A percentile compares a stretch with the other conserved stretches of the same genome.
Evolutionary conservation across 2,329 filamentous ascomycete genomes (phyloP).

Genomic region (Myriosclerotinia scirpicola): DNA sequence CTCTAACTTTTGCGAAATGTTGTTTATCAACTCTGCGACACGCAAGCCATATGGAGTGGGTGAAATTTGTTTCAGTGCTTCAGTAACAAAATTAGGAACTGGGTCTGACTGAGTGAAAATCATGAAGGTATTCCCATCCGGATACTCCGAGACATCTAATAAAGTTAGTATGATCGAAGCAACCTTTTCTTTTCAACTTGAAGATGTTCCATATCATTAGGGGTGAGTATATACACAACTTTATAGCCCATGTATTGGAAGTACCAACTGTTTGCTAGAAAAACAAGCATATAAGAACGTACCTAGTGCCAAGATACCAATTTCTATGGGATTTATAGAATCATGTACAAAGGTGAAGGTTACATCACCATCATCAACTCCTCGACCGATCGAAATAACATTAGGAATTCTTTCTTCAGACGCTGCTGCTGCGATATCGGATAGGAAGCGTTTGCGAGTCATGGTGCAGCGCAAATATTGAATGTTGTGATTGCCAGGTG

Average conservation of each 20-base stretch:
- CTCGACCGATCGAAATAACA: slow-evolving; percentile 56
- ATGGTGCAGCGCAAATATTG: slow-evolving; percentile 45
- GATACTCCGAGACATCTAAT: slow-evolving; percentile 58
- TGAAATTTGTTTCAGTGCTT: slow-evolving; percentile 38
- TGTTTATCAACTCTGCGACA: slow-evolving; percentile 34
- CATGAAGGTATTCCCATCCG: slow-evolving; percentile 48
- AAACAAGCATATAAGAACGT: slow-evolving; percentile 10
- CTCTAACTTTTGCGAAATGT: slow-evolving; percentile 33
- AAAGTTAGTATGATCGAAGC: slow-evolving; percentile 9
- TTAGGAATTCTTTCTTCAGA: slow-evolving; percentile 44
- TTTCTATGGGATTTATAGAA: slow-evolving; percentile 33
- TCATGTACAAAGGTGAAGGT: slow-evolving; percentile 55
- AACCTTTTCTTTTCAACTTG: slow-evolving; percentile 17
- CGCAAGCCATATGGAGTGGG: slow-evolving; percentile 29
- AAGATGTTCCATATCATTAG: background rate
- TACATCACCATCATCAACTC: slow-evolving; percentile 72
- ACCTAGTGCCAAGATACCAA: slow-evolving; percentile 35
- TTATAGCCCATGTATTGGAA: background rate
- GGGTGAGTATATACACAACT: too few relatives aligned
- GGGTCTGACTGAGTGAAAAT: slow-evolving; percentile 53
- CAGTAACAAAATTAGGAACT: slow-evolving; percentile 45
- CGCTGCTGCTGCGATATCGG: slow-evolving; percentile 52
- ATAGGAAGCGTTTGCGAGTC: slow-evolving; percentile 65
- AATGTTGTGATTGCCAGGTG: background rate
- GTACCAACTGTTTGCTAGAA: background rate